Base-by-base conservation (phyloP, 1,284 basidiomycete species). In the Hymenochaete sp. region DNA sequence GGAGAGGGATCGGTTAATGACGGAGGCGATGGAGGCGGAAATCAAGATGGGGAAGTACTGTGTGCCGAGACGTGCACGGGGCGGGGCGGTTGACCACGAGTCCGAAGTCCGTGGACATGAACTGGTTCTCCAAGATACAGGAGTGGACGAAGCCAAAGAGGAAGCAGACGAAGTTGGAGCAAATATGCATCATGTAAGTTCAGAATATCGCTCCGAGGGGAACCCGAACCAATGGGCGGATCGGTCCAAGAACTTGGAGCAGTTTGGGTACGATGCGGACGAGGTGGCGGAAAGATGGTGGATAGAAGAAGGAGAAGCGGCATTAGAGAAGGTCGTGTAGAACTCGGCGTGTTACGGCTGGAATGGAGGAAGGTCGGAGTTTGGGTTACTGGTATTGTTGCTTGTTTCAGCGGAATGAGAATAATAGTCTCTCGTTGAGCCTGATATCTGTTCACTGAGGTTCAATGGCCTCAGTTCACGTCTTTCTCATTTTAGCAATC, bases 181-280 rank as follows among this genome's bases (percentile, higher is more conserved):
- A 35, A 4, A n/a, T n/a, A n/a, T n/a, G n/a, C n/a, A n/a, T n/a
- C n/a, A n/a, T n/a, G n/a, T n/a, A n/a, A n/a, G n/a, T n/a, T n/a
- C n/a, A n/a, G n/a, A n/a, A n/a, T n/a, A n/a, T n/a, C n/a, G n/a
- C n/a, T n/a, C 33, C 16, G 31, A 38, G 24, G 50, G 32, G 45
- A 48, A 31, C 52, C 52, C 33, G 56, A 57, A 45, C 54, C 65
- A 70, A 52, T 73, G 73, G 72, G 72, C 71, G 3, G 72, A 77
- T 54, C 62, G 60, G 48, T 57, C 49, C 44, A 73, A 73, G 61
- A 73, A 60, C 46, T 42, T 25, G 36, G 53, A 53, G 1, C 66
- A 70, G 55, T 76, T 75, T 55, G 62, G 58, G 36, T 75, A 76
- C 47, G 73, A 77, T 50, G 70, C 72, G 1, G 73, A 77, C 42